Evolutionary conservation across 2,329 filamentous ascomycete genomes (phyloP).

Genomic region (Neofusicoccum kwambonambiense): DNA sequence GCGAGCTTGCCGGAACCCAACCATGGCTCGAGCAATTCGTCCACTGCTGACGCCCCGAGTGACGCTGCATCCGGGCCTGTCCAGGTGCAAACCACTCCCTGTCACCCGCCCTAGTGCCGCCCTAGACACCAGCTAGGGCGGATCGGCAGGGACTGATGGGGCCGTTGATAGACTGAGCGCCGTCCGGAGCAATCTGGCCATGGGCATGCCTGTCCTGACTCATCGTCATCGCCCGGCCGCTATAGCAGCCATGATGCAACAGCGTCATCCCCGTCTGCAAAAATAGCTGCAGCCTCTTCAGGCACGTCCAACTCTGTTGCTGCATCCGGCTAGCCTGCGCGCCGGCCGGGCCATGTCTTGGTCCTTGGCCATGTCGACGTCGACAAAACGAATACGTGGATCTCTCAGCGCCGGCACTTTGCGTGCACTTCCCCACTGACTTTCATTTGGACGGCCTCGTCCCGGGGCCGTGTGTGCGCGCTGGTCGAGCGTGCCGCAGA

Average conservation of each 20-base stretch:
- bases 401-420: background rate
- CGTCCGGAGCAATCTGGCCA: background rate
- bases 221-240: background rate
- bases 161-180: background rate
- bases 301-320: conserved; percentile 3
- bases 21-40: background rate
- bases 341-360: no score
- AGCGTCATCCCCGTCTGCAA: background rate
- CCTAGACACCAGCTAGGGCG: conserved; percentile 7
- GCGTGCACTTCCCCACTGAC: conserved; percentile 7
- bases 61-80: conserved; percentile 6
- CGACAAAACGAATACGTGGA: background rate
- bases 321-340: background rate
- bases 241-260: background rate
- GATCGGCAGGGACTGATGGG: conserved; percentile 14
- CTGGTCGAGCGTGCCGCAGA: background rate
- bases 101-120: background rate
- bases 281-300: conserved; percentile 4
- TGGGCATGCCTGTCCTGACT: background rate
- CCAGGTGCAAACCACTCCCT: background rate
- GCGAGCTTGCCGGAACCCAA: conserved; percentile 13
- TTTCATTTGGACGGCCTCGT: background rate
- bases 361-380: background rate
- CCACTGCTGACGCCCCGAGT: background rate
- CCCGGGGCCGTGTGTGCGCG: background rate